Base-by-base conservation (phyloP, 805 yeast genomes). In the Pichia insulana region DNA sequence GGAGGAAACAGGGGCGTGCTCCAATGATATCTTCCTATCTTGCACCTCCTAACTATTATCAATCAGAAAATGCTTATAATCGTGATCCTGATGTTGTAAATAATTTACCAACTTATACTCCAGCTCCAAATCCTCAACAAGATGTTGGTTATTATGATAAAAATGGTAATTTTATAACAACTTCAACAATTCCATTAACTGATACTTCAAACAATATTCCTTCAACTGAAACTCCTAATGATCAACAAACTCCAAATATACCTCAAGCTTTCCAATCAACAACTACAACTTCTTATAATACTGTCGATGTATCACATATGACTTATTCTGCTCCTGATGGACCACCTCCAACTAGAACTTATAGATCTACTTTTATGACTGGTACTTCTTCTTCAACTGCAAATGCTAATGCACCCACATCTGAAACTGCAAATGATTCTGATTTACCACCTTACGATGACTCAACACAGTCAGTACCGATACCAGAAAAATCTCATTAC, bases 81-180 rank as follows among this genome's bases (percentile, higher is more conserved):
- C 72, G 76, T 49, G 37, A 75, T 44, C 72, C 75, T 49, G 37
- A 43, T 16, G 18, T 39, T 4, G 39, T 28, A 10, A 44, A 51
- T 2, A 39, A 34, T 30, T 85, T 82, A 1, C 94, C 94, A 0
- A 70, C 80, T 2, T 83, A 83, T 49, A 74, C 87, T 0, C 83
- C 66, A 11, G 62, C 67, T 13, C 78, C 88, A 0, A 79, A 78
- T 48, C 85, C 79, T 25, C 69, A 73, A 37, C 64, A 61, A 38
- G 96, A 88, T 56, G 74, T 83, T 57, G 96, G 94, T 0, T 80
- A 73, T 57, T 85, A 83, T 52, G 92, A 84, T 57, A 64, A 63
- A 30, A 58, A 68, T 28, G 96, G 87, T 30, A 66, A 57, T 41
- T 73, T 72, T 50, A 51, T 62, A 31, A 71, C 60, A 3, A 18